phyloP scores from a whole-genome alignment of 306 rosid genomes.

The Prunus mume region DNA sequence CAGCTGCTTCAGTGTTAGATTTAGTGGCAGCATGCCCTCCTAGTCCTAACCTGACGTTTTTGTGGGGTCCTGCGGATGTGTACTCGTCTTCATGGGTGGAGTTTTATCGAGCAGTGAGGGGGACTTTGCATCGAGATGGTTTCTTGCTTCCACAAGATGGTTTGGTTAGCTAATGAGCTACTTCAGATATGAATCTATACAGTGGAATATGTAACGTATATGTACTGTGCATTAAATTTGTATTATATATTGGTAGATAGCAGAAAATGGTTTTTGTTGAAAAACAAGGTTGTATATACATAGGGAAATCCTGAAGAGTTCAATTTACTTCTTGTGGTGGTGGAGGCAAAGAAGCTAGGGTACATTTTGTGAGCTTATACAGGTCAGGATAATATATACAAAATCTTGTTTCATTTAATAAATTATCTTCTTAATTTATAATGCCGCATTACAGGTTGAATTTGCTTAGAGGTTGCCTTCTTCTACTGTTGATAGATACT shows the following conservation, averaged over 20 bases:
- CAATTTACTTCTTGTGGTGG: conserved; percentile 38
- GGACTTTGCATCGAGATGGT: conserved; percentile 55
- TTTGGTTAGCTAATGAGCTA: conserved; percentile 43
- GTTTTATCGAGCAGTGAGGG: conserved; percentile 67
- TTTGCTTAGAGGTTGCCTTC: neutral
- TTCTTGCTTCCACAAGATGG: conserved; percentile 63
- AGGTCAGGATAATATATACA: conserved; percentile 35
- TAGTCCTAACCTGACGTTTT: conserved; percentile 81
- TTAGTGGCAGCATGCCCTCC: conserved; percentile 82
- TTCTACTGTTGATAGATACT: no score
- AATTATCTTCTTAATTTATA: conserved; percentile 19
- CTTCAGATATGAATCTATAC: conserved; percentile 37
- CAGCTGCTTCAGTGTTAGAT: conserved; percentile 76
- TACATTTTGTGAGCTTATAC: conserved; percentile 43
- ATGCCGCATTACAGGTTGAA: conserved; percentile 10
- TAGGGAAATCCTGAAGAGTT: conserved; percentile 41
- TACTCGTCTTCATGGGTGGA: conserved; percentile 77
- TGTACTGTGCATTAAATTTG: conserved; percentile 20
- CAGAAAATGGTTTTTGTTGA: conserved; percentile 37
- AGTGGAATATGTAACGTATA: conserved; percentile 16
- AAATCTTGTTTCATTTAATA: conserved; percentile 27
- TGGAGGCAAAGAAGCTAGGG: conserved; percentile 34
- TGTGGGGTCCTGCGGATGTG: conserved; percentile 58
- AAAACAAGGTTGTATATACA: conserved; percentile 45
- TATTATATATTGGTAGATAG: conserved; percentile 30